A percentile compares a stretch with the other conserved stretches of the same genome.
These are phyloP conservation scores for Neurospora tetraspora DNA, from an alignment of 495 filamentous ascomycete genomes.

Conservation along the genomic window DNA sequence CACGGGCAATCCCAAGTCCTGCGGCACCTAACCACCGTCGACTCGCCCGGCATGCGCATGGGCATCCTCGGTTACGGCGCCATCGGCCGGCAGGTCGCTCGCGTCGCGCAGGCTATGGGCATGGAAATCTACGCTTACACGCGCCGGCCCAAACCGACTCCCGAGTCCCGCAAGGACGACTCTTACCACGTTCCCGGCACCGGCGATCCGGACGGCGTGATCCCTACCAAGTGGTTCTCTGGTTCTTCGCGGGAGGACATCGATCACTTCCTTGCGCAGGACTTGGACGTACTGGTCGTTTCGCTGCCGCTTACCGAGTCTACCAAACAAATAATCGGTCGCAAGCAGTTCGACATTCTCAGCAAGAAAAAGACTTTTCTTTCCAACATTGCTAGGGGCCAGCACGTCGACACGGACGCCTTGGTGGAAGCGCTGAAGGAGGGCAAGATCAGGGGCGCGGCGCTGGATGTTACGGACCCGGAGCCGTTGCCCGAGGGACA, in stretches of 20 bases:
- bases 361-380: constrained; percentile 47
- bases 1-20: not conserved
- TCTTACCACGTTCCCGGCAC: constrained; percentile 66
- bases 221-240: constrained; percentile 66
- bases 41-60: constrained; percentile 25
- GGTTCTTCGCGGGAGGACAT: constrained; percentile 51
- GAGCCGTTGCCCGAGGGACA: constrained; percentile 66
- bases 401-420: constrained; percentile 59
- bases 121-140: constrained; percentile 81
- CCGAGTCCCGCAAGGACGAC: constrained; percentile 47
- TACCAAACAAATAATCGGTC: constrained; percentile 52
- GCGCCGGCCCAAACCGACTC: constrained; percentile 46
- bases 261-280: constrained; percentile 55
- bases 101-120: constrained; percentile 59
- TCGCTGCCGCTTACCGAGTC: constrained; percentile 60
- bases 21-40: constrained; percentile 3
- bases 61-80: constrained; percentile 74
- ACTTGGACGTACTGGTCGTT: constrained; percentile 68
- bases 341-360: constrained; percentile 58
- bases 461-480: constrained; percentile 79
- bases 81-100: constrained; percentile 63
- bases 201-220: constrained; percentile 62
- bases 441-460: constrained; percentile 55
- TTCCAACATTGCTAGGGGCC: constrained; percentile 66
- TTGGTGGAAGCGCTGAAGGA: constrained; percentile 53